phyloP scores from a whole-genome alignment of 805 yeast species.

The Debaryomyces castellii region DNA sequence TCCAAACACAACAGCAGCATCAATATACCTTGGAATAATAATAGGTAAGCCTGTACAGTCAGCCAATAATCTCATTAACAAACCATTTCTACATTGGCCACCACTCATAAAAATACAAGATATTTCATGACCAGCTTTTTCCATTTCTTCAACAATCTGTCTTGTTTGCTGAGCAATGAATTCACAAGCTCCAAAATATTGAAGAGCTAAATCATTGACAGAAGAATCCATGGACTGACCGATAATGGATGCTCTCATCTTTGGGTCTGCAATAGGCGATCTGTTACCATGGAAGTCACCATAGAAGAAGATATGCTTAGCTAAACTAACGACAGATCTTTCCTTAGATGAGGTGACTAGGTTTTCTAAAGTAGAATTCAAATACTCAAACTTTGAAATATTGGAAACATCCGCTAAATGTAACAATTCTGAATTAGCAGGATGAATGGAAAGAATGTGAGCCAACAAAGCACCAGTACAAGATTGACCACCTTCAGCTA shows the following conservation, averaged over 20 bases:
- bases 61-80: slow-evolving; percentile 85
- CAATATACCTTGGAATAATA: slow-evolving; percentile 90
- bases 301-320: slow-evolving; percentile 84
- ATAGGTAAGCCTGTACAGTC: slow-evolving; percentile 92
- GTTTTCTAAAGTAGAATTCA: slow-evolving; percentile 73
- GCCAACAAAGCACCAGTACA: slow-evolving; percentile 94
- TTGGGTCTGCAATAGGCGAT: slow-evolving; percentile 95
- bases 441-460: slow-evolving; percentile 84
- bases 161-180: slow-evolving; percentile 97
- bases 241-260: slow-evolving; percentile 87
- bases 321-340: slow-evolving; percentile 76
- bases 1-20: slow-evolving; percentile 96
- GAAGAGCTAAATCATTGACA: slow-evolving; percentile 78
- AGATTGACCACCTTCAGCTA: slow-evolving; percentile 99
- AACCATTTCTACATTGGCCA: slow-evolving; percentile 92
- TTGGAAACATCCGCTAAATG: slow-evolving; percentile 66
- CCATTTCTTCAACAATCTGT: slow-evolving; percentile 88
- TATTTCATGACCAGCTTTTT: slow-evolving; percentile 73
- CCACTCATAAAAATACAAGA: slow-evolving; percentile 86
- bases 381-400: slow-evolving; percentile 75
- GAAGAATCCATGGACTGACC: slow-evolving; percentile 93
- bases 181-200: slow-evolving; percentile 92
- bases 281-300: slow-evolving; percentile 97
- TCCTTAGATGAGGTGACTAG: slow-evolving; percentile 55
- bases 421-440: slow-evolving; percentile 75